Percentiles rank a stretch among this genome's conserved stretches.
phyloP scores from a whole-genome alignment of 371 early-diverging fungal species.

The Mortierella sp. region DNA sequence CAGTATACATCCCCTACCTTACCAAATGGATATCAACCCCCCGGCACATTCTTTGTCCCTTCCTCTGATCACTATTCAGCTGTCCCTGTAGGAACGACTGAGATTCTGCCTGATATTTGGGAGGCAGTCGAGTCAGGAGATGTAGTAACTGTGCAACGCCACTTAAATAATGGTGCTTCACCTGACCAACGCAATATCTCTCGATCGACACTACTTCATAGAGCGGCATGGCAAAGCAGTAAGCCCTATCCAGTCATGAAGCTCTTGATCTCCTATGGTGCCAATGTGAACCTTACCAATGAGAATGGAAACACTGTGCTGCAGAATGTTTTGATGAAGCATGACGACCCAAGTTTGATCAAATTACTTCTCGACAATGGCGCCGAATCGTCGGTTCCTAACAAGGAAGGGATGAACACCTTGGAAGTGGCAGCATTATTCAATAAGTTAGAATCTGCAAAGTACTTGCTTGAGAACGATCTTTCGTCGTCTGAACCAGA shows the following conservation, averaged over 20 bases:
- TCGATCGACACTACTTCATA: slow-evolving; percentile 48
- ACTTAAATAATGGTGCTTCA: slow-evolving; percentile 41
- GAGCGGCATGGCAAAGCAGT: slow-evolving; percentile 45
- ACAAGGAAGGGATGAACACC: slow-evolving; percentile 54
- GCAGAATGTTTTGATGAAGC: slow-evolving; percentile 55
- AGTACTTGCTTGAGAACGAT: slow-evolving; percentile 50
- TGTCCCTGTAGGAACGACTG: neutral
- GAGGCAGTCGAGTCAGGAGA: slow-evolving; percentile 47
- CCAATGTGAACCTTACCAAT: slow-evolving; percentile 52
- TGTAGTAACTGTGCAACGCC: slow-evolving; percentile 30
- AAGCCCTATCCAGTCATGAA: slow-evolving; percentile 44
- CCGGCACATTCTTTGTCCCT: slow-evolving; percentile 27
- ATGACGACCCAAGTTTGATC: slow-evolving; percentile 45
- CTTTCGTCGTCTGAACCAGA: slow-evolving; percentile 28
- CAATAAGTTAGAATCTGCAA: slow-evolving; percentile 36
- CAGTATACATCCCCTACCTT: slow-evolving; percentile 13
- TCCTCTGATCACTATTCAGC: slow-evolving; percentile 14
- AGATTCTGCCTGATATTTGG: slow-evolving; percentile 42
- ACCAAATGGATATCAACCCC: slow-evolving; percentile 13
- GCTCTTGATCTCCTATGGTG: slow-evolving; percentile 45
- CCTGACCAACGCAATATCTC: slow-evolving; percentile 47
- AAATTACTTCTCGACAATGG: slow-evolving; percentile 51
- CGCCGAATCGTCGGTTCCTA: slow-evolving; percentile 39
- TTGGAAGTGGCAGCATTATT: slow-evolving; percentile 48
- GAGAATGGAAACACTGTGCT: slow-evolving; percentile 53